phyloP scores from a whole-genome alignment of 345 rosid genomes.

The Dovyalis caffra region DNA sequence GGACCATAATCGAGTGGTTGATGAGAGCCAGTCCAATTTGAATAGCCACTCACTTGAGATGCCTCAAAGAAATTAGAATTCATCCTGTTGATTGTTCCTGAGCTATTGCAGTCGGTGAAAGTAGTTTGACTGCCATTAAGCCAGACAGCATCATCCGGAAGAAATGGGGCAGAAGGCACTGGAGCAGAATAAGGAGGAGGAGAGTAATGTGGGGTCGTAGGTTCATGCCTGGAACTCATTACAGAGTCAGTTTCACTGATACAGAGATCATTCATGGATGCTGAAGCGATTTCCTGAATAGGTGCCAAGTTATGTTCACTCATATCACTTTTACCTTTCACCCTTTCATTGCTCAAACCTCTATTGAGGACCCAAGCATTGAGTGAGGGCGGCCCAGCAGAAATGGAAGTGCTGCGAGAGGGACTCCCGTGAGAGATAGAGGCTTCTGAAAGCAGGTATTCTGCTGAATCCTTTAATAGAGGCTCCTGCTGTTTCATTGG shows the following conservation, averaged over 20 bases:
- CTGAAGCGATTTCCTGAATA: conserved; percentile 51
- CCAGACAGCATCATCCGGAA: conserved; percentile 80
- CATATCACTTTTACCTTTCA: conserved; percentile 33
- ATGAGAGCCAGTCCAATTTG: conserved; percentile 36
- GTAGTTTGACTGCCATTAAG: conserved; percentile 33
- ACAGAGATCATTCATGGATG: conserved; percentile 55
- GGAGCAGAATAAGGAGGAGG: conserved; percentile 56
- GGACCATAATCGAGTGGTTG: conserved; percentile 29
- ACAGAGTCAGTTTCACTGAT: conserved; percentile 36
- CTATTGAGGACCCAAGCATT: conserved; percentile 71
- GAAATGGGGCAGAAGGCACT: conserved; percentile 80
- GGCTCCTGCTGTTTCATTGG: conserved; percentile 42
- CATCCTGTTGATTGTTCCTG: conserved; percentile 30
- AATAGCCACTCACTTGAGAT: conserved; percentile 29
- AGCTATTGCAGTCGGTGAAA: conserved; percentile 13
- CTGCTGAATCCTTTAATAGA: conserved; percentile 30
- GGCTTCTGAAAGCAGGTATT: conserved; percentile 34
- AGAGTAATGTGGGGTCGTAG: conserved; percentile 24
- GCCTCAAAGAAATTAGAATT: conserved; percentile 31
- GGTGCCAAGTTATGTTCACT: conserved; percentile 44
- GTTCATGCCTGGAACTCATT: conserved; percentile 22
- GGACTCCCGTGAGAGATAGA: conserved; percentile 9
- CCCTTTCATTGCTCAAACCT: conserved; percentile 38
- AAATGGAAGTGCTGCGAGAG: conserved; percentile 20
- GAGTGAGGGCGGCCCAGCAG: conserved; percentile 84